Percentiles rank a stretch among this genome's conserved stretches.
Conservation (phyloP, 2,329 filamentous ascomycete genomes). For the Nectriaceae sp. region DNA sequence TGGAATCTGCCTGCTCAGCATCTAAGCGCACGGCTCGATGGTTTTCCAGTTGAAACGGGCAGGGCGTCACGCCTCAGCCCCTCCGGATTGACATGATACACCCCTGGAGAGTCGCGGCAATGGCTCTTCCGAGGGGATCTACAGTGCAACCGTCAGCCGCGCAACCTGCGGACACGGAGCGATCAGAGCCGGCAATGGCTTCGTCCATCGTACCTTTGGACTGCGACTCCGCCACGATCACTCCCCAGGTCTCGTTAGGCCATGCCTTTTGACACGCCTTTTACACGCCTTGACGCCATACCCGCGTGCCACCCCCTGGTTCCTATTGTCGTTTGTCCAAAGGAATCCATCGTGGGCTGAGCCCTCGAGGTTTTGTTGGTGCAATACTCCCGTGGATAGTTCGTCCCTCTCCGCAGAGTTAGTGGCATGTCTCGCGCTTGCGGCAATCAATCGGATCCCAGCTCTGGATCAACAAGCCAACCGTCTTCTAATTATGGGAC, state of each 20-base stretch:
- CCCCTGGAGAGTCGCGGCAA: not conserved
- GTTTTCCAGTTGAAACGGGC: not conserved
- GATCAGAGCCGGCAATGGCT: not conserved
- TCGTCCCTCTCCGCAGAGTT: not conserved
- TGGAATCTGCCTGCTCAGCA: too few relatives aligned
- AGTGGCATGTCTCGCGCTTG: conserved; percentile 12
- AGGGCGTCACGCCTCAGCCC: not conserved
- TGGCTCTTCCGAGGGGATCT: not conserved
- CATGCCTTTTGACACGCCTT: conserved; percentile 10
- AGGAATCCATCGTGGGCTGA: not conserved
- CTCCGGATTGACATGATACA: not conserved
- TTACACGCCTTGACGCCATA: conserved; percentile 31
- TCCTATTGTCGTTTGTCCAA: conserved; percentile 1
- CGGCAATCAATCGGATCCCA: conserved; percentile 8
- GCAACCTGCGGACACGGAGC: not conserved
- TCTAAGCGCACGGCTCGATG: not conserved
- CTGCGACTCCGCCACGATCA: conserved; percentile 1
- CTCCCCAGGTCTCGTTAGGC: not conserved
- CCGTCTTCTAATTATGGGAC: conserved; percentile 8
- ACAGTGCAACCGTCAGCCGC: not conserved
- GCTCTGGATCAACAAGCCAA: not conserved
- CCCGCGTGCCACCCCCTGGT: conserved; percentile 11
- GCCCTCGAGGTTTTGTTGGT: not conserved
- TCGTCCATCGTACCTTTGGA: not conserved
- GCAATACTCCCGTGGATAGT: not conserved